Evolutionary conservation across 139 green algal species (phyloP).

Genomic region (Chlamydomonas eustigma): DNA sequence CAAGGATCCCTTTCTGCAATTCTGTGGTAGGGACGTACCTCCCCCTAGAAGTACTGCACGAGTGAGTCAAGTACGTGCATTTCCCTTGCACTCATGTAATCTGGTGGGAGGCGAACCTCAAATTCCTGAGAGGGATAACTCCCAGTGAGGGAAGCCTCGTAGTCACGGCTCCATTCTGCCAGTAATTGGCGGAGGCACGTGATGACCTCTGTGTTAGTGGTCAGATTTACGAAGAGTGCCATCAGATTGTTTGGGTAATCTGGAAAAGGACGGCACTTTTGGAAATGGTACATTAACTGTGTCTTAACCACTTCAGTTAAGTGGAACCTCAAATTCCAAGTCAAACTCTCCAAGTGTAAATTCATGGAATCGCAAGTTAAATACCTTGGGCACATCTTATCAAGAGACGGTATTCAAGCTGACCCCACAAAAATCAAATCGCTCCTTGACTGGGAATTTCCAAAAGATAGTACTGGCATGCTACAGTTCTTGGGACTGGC

Average conservation of each 20-base stretch:
- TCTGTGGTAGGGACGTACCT: constrained; percentile 68
- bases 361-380: constrained; percentile 32
- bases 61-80: too few relatives aligned
- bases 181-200: too few relatives aligned
- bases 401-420: constrained; percentile 24
- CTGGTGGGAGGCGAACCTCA: too few relatives aligned
- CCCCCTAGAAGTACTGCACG: constrained; percentile 38
- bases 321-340: constrained; percentile 22
- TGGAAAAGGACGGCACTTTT: constrained; percentile 51
- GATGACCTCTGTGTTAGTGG: too few relatives aligned
- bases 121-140: too few relatives aligned
- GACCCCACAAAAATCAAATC: constrained; percentile 39
- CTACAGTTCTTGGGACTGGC: constrained; percentile 49
- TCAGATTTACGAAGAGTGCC: too few relatives aligned
- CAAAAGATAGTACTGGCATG: constrained; percentile 25
- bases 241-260: too few relatives aligned
- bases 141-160: too few relatives aligned
- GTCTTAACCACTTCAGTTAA: too few relatives aligned
- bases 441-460: constrained; percentile 35
- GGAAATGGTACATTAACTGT: constrained; percentile 33
- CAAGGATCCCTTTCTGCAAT: too few relatives aligned
- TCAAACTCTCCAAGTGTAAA: constrained; percentile 44
- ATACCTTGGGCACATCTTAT: constrained; percentile 43
- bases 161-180: too few relatives aligned
- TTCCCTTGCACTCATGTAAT: too few relatives aligned